Base-by-base conservation (phyloP, 768 basidiomycete species). In the Plicaturopsis crispa region DNA sequence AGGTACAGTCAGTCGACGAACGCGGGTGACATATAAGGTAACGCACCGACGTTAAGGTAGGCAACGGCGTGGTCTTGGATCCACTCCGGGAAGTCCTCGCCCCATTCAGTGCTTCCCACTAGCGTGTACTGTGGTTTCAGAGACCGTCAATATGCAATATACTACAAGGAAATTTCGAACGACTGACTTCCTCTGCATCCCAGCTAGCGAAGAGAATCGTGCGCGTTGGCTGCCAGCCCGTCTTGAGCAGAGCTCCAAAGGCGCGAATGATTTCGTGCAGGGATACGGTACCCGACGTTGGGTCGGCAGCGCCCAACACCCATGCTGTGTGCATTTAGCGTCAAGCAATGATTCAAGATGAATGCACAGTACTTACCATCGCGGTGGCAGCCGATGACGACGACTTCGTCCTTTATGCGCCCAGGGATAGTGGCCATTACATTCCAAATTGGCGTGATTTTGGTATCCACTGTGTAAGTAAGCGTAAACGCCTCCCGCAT, bases 401-500 rank as follows among this genome's bases (percentile, higher is more conserved):
- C 79, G 3, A 92, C 77, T 56, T 96, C 93, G 50, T 91, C 80
- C 41, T 72, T 71, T 50, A 92, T 74, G 41, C 81, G 75, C 2
- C 89, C 91, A 5, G 88, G 90, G 41, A 93, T 84, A 20, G 80
- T 70, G 8, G 73, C 82, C 74, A 85, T 84, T 11, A 78, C 70
- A 60, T 94, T 96, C 89, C 89, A 94, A 34, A 94, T 89, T 12
- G 90, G 88, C 4, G 73, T 91, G 10, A 92, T 75, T 51, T 80
- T 77, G 20, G 72, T 78, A 40, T 89, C 73, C 28, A 94, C 85
- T 80, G 36, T 36, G 18, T 16, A 28, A 11, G 17, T 23, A 41
- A 31, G 13, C 12, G 12, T 14, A 34, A 19, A 8, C 17, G 12
- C 11, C 8, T 19, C 10, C 33, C 8, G 17, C 33, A 34, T n/a